A percentile compares a stretch with the other conserved stretches of the same genome.
These are phyloP conservation scores for Elaeis oleifera DNA, from an alignment of 202 grass and related monocot genomes.

Conservation along the genomic window DNA sequence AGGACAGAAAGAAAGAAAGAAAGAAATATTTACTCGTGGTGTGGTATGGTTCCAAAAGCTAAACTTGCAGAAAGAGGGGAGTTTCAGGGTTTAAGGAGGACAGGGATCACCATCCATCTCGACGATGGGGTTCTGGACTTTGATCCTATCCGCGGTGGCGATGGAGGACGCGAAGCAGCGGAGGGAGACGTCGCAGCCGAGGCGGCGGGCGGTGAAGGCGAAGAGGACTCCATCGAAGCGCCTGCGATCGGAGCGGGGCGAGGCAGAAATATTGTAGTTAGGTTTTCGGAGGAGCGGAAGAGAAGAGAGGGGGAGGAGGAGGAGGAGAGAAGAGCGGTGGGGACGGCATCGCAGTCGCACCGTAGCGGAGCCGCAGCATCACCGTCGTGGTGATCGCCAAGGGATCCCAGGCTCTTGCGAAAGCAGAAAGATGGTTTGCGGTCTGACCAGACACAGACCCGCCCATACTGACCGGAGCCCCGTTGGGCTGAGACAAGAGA, in stretches of 20 bases:
- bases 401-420: no score
- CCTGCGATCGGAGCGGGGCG: constrained; percentile 3
- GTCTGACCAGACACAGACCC: no score
- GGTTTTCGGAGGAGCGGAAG: constrained; percentile 35
- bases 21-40: background rate
- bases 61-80: background rate
- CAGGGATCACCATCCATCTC: constrained; percentile 68
- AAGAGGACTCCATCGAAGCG: constrained; percentile 18
- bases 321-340: no score
- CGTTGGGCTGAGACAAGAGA: no score
- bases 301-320: constrained; percentile 20
- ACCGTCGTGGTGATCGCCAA: background rate
- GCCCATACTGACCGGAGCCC: no score
- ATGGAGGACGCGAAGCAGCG: constrained; percentile 52
- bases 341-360: constrained; percentile 13
- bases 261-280: background rate
- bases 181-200: constrained; percentile 30
- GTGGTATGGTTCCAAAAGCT: background rate
- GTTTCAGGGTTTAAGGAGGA: background rate
- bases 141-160: constrained; percentile 38
- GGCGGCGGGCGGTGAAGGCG: constrained; percentile 4
- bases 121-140: constrained; percentile 77
- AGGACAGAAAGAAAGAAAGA: background rate
- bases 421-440: no score
- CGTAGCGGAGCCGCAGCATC: constrained; percentile 30